Percentiles rank a stretch among this genome's conserved stretches.
phyloP scores from a whole-genome alignment of 1,284 basidiomycete genomes.

The Cerrena zonata region DNA sequence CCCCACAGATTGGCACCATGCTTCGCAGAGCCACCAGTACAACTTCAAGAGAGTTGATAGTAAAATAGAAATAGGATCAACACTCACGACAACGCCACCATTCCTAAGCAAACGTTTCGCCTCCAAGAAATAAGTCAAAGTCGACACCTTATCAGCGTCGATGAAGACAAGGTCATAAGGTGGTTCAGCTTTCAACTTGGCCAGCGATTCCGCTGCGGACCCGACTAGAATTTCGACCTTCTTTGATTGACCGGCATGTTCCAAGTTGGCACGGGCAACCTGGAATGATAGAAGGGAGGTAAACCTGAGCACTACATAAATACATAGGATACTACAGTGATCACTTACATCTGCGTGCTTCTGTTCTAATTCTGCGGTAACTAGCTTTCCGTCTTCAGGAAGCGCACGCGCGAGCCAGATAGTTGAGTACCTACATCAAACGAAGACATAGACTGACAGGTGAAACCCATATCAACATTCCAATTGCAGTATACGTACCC shows the following conservation, averaged over 20 bases:
- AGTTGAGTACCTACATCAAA: conserved; percentile 43
- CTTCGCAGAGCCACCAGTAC: neutral
- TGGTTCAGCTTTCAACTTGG: conserved; percentile 34
- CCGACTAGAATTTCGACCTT: conserved; percentile 48
- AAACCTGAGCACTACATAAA: neutral
- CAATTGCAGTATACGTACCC: conserved; percentile 35
- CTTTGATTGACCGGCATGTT: conserved; percentile 38
- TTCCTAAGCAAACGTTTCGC: conserved; percentile 50
- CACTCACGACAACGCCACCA: conserved; percentile 50
- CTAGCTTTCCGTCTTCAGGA: conserved; percentile 46
- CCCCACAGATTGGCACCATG: neutral
- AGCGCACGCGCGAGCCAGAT: conserved; percentile 56
- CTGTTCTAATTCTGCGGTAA: conserved; percentile 45
- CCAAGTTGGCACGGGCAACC: conserved; percentile 52
- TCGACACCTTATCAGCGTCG: conserved; percentile 54
- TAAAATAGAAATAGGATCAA: too few species aligned
- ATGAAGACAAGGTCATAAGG: conserved; percentile 57
- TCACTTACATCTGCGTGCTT: conserved; percentile 42
- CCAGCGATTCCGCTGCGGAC: conserved; percentile 42
- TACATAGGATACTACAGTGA: neutral
- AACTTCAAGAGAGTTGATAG: neutral
- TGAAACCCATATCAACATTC: neutral
- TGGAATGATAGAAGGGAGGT: conserved; percentile 19
- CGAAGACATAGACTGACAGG: neutral
- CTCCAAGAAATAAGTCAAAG: conserved; percentile 45